Evolutionary conservation across 1,284 basidiomycete species (phyloP), one percentile per base, ranked within the genome.

Genomic region (Sporisorium scitamineum): DNA sequence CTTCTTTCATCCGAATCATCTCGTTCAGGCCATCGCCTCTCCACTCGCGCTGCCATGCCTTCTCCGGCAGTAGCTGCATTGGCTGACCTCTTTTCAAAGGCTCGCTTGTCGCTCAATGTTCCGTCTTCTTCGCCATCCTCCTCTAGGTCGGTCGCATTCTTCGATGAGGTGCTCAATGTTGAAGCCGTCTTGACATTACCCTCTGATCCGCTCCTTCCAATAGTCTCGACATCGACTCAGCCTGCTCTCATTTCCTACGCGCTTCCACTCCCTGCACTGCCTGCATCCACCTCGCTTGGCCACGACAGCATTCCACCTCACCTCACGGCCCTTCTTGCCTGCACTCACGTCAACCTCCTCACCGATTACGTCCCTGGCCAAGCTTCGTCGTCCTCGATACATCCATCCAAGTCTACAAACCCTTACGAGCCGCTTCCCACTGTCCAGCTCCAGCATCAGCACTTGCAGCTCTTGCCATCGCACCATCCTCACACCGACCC

Each of bases 351-450:
- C 56, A 55, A 61, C 14, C 66, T 76, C 5, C 52, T 24, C 48
- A 69, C 62, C 4, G 74, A 76, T 42, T 76, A 76, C 54, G 66
- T 76, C 27, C 62, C 74, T 5, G 44, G 51, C 10, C 52, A 50
- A 3, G 16, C 67, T 0, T 9, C 50, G 22, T 52, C 68, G 22
- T 52, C 68, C 3, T 42, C 61, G 2, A 31, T 14, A 0, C n/a
- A 48, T 5, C 18, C 16, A 1, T 39, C 58, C 16, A 69, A 63
- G 54, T 62, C 63, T 1, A 58, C 61, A 26, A 67, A 67, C 41
- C 74, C 70, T 1, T 70, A 72, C 61, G 70, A 69, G 22, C 74
- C 74, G 2, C 63, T 76, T 13, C 41, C 70, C 9, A 69, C 65
- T 10, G 61, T 76, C 2, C 62, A 60, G 39, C 50, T 53, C 2